Conservation (phyloP, 768 basidiomycete genomes). For the Auricularia sp. region DNA sequence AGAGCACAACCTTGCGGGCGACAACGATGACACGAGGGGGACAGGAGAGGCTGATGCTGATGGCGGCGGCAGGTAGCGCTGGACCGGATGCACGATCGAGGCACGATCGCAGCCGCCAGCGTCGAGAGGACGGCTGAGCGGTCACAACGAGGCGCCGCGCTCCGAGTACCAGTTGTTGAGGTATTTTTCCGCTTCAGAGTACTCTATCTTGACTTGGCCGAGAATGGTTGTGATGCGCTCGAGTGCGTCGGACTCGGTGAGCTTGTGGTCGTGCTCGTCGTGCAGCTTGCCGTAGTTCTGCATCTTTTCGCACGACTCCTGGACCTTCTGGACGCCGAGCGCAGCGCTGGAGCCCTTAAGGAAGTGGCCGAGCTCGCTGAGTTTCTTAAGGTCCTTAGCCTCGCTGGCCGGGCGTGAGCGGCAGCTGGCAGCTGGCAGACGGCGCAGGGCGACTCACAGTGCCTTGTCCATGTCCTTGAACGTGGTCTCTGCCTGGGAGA, state of each 20-base stretch:
- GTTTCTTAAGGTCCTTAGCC: slow-evolving; percentile 47
- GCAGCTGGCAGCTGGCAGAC: slow-evolving; percentile 6
- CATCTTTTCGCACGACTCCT: slow-evolving; percentile 79
- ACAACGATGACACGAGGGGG: too few relatives aligned
- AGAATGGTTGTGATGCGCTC: slow-evolving; percentile 48
- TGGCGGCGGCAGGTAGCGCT: too few relatives aligned
- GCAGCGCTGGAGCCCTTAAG: slow-evolving; percentile 97
- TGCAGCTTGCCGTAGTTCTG: slow-evolving; percentile 70
- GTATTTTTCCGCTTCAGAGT: slow-evolving; percentile 59
- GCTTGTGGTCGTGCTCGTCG: slow-evolving; percentile 36
- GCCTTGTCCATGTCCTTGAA: slow-evolving; percentile 70
- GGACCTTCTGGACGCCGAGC: slow-evolving; percentile 74
- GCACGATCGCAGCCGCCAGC: too few relatives aligned
- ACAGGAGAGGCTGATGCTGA: too few relatives aligned
- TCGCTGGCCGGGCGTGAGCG: slow-evolving; percentile 28
- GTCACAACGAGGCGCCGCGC: slow-evolving; percentile 4
- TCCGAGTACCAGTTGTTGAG: slow-evolving; percentile 47
- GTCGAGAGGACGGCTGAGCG: too few relatives aligned
- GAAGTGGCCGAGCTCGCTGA: slow-evolving; percentile 85
- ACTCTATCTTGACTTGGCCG: slow-evolving; percentile 53
- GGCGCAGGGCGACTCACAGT: slow-evolving; percentile 44
- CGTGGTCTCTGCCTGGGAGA: slow-evolving; percentile 66
- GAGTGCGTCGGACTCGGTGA: slow-evolving; percentile 45
- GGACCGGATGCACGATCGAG: too few relatives aligned
- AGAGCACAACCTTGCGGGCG: too few relatives aligned